Base-by-base conservation (phyloP, 495 filamentous ascomycete species). In the Xylaria castorea region DNA sequence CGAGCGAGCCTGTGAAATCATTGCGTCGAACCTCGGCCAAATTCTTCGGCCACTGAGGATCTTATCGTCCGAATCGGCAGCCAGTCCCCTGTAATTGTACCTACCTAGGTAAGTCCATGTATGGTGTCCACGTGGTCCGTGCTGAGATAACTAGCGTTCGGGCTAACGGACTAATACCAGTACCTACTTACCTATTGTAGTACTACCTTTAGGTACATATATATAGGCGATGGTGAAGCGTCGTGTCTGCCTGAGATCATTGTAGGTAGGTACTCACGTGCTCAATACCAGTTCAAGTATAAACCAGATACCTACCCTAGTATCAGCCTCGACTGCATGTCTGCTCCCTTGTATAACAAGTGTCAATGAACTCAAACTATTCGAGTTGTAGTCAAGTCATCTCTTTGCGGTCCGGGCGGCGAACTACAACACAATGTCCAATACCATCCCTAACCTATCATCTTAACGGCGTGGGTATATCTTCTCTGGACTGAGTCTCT, bases 21-120 rank as follows among this genome's bases (percentile, higher is more conserved):
- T 30, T 53, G 50, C 12, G 32, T 66, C 60, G 70, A 64, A 71
- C 70, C 70, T 71, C 70, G 70, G 70, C 62, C 70, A 66, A 66
- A 20, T 51, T 48, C 36, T 42, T 51, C 48, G 48, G 44, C 30
- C 61, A 7, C 60, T 62, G 38, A 25, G 40, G n/a, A 51, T 16
- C 63, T 66, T 66, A 50, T 40, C 63, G 3, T 51, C 38, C 61
- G 27, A 32, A 50, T 51, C 61, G 61, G 61, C 38, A 64, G 38
- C 61, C 22, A 53, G 50, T 53, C 50, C 22, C 50, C 50, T 25
- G 22, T 55, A 55, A 16, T 1, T 20, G 12, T 27, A 30, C 22
- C 22, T 55, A 55, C 9, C 9, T 6, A 55, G 0, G 38, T 42
- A 51, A n/a, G 46, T 20, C 3, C 48, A 0, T 51, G 3, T 8